Base-by-base conservation (phyloP, 306 rosid species). In the Clitoria ternatea region DNA sequence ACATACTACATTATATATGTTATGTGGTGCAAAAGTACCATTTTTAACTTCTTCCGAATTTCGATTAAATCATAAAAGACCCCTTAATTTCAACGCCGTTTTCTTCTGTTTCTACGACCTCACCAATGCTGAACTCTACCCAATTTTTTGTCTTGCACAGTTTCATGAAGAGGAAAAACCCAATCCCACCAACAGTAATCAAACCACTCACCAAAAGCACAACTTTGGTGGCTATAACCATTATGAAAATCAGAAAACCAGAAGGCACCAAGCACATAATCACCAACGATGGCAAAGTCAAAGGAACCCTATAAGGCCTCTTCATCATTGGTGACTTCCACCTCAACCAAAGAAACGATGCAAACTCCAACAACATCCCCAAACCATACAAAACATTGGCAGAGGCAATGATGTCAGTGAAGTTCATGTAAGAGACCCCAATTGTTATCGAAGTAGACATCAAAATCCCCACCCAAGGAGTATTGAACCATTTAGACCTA, bases 401-500 rank as follows among this genome's bases (percentile, higher is more conserved):
- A 0, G 83, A 62, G 1, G 84, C 37, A 11, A 74, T 56, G 9
- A 83, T 73, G 19, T 81, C 87, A 0, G 71, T 30, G 37, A 87
- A 78, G 1, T 24, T 11, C 81, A 90, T 26, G 13, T 36, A 79
- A 19, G 96, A 85, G 13, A 87, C 80, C 1, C 17, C 74, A 18
- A 83, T 45, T 4, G 87, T 23, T 55, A 87, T 61, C 37, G 42
- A 0, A 1, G 87, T 69, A 1, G 90, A 79, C 0, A 81, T 0
- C 73, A 85, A 7, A 39, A 89, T 89, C 7, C 90, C 96, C 17
- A 86, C 67, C 90, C 88, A 87, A 6, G 96, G 96, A 1, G 96
- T 89, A 52, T 60, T 15, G 76, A 87, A 89, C 77, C 70, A 53
- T 26, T 56, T 63, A 1, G 87, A 81, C 13, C 83, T 56, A 7